phyloP scores from a whole-genome alignment of 805 yeast genomes.

The Yarrowia keelungensis region DNA sequence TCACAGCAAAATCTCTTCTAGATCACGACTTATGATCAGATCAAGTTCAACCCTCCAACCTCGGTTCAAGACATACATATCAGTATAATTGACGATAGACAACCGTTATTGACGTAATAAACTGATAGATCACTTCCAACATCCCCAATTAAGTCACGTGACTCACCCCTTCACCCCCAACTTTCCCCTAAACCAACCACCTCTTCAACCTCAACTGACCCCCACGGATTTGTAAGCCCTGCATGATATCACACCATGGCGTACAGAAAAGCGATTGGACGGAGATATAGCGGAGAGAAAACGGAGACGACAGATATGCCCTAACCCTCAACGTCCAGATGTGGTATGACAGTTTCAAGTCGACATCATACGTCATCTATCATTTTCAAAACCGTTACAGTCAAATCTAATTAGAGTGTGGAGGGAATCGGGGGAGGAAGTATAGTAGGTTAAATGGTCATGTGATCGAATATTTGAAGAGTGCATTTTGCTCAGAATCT shows the following conservation, averaged over 20 bases:
- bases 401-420: not conserved
- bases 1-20: no score
- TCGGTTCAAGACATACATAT: no score
- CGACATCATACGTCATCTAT: not conserved
- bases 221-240: slow-evolving; percentile 11
- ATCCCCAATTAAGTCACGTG: no score
- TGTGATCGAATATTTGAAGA: not conserved
- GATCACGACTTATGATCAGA: not conserved
- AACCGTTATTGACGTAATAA: no score
- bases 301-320: not conserved
- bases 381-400: not conserved
- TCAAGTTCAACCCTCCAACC: not conserved
- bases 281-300: not conserved
- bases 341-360: not conserved
- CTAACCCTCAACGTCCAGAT: not conserved
- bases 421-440: not conserved
- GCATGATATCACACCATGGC: slow-evolving; percentile 1
- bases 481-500: not conserved
- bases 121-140: no score
- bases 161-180: no score
- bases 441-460: not conserved
- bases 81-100: no score
- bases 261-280: not conserved
- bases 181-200: no score
- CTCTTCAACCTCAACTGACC: not conserved